These are phyloP conservation scores for Thermothelomyces thermophilus DNA, from an alignment of 2,329 filamentous ascomycete species.

Conservation along the genomic window DNA sequence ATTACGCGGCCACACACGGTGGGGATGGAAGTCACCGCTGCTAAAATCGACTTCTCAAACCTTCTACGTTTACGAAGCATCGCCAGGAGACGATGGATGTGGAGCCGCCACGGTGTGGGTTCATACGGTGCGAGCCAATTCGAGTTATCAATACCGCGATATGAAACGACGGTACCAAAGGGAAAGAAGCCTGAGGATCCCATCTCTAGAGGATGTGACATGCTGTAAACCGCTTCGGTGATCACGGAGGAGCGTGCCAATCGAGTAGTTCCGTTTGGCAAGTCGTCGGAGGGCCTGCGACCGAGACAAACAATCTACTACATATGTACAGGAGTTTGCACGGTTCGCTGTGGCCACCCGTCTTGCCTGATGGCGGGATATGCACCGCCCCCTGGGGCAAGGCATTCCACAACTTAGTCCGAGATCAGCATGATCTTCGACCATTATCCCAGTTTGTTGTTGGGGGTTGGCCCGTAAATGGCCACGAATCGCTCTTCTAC, in stretches of 20 bases:
- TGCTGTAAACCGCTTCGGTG: too few species aligned
- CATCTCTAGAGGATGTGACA: too few species aligned
- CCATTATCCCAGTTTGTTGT: not conserved
- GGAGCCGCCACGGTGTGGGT: too few species aligned
- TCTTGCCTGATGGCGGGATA: not conserved
- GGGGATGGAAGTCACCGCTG: not conserved
- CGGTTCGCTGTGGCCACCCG: not conserved
- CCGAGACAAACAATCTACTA: not conserved
- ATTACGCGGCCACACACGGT: not conserved
- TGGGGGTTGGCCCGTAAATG: not conserved
- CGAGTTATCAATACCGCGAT: too few species aligned
- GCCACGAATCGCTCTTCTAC: not conserved
- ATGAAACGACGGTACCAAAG: too few species aligned
- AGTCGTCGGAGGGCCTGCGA: not conserved
- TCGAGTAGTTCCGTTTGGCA: not conserved
- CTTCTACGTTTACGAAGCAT: not conserved
- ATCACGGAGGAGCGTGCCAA: too few species aligned
- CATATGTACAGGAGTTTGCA: not conserved
- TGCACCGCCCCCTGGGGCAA: too few species aligned
- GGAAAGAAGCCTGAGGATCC: too few species aligned
- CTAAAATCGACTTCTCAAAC: too few species aligned
- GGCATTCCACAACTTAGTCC: conserved; percentile 3
- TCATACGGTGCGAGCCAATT: too few species aligned
- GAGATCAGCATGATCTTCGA: conserved; percentile 12
- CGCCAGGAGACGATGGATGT: not conserved